Evolutionary conservation across 176 grass and related monocot species (phyloP), one percentile per base, ranked within the genome.

Genomic region (Eleusine indica): DNA sequence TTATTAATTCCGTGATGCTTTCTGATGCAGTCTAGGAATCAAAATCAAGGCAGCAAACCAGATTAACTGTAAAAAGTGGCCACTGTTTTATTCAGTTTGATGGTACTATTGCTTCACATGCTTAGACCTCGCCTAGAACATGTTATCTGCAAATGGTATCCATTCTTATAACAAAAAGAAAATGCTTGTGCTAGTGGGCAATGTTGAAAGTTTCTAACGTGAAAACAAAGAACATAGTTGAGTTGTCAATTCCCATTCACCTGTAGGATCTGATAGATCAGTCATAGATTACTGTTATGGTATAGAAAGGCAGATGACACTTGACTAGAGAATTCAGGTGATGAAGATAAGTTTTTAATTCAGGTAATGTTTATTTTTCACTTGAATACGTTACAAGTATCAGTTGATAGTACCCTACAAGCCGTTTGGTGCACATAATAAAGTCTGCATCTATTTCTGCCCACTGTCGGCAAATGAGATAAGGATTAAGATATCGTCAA

Each of bases 231-330:
- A 25, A 73, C 9, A 29, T 43, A 17, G 9, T 84, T 88, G 49
- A 61, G 53, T 17, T 64, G 25, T 71, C 82, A 69, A 75, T 64
- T 76, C 40, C 42, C 41, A 28, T 66, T 69, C 11, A 53, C 65
- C 5, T 76, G 70, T 89, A 42, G 40, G n/a, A 80, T 85, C 52
- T 89, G 63, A 80, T 71, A 53, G 53, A 37, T 53, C 43, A 77
- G 51, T 37, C 22, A 39, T 7, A 18, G 1, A 66, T 53, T 43
- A 70, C 68, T 29, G 16, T 54, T 75, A 2, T 28, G 21, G 2
- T 54, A 53, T 69, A 25, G 19, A 61, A 41, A 41, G 69, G 63
- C 66, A 52, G 28, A 49, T 7, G 46, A 47, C 18, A 1, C 41
- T 76, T 75, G 52, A 44, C 52, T 66, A 22, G 62, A 84, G 19